Evolutionary conservation across 495 filamentous ascomycete species (phyloP).

Genomic region (Aspergillus affinis): DNA sequence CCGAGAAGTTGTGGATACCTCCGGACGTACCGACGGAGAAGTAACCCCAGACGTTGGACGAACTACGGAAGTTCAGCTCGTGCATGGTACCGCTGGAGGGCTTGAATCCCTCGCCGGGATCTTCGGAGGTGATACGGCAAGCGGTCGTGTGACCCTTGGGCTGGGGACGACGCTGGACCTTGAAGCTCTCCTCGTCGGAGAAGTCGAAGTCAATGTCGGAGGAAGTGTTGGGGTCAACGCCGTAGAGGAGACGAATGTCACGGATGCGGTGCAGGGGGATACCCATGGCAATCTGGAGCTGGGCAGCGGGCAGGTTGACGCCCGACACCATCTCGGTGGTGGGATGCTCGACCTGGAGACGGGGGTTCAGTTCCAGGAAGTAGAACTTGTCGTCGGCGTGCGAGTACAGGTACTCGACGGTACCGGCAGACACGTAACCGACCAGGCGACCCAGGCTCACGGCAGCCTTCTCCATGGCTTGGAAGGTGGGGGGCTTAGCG

Average conservation of each 20-base stretch:
- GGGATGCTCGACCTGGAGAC: conserved; percentile 98
- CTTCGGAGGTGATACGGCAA: conserved; percentile 99
- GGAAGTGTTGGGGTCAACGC: conserved; percentile 83
- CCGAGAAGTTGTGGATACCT: conserved; percentile 98
- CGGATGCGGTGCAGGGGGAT: conserved; percentile 91
- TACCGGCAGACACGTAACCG: conserved; percentile 97
- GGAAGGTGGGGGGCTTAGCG: conserved; percentile 83
- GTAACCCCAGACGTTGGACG: conserved; percentile 99
- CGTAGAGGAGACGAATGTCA: conserved; percentile 94
- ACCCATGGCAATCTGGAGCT: conserved; percentile 99
- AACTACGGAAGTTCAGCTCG: conserved; percentile 97
- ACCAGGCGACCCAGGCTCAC: conserved; percentile 91
- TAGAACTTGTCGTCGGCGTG: conserved; percentile 99
- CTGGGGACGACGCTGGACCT: conserved; percentile 82
- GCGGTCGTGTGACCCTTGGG: conserved; percentile 97
- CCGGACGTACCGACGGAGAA: conserved; percentile 97
- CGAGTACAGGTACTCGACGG: conserved; percentile 98
- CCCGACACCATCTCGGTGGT: conserved; percentile 99
- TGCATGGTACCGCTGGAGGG: conserved; percentile 98
- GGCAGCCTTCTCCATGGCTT: conserved; percentile 93
- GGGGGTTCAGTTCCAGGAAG: conserved; percentile 96
- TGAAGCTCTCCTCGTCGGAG: conserved; percentile 76
- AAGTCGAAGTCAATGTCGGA: conserved; percentile 96
- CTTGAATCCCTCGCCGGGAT: conserved; percentile 99
- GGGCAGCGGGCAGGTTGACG: conserved; percentile 94